Percentiles rank a stretch among this genome's conserved stretches.
phyloP scores from a whole-genome alignment of 2,329 filamentous ascomycete genomes.

The Xylariaceae sp. region DNA sequence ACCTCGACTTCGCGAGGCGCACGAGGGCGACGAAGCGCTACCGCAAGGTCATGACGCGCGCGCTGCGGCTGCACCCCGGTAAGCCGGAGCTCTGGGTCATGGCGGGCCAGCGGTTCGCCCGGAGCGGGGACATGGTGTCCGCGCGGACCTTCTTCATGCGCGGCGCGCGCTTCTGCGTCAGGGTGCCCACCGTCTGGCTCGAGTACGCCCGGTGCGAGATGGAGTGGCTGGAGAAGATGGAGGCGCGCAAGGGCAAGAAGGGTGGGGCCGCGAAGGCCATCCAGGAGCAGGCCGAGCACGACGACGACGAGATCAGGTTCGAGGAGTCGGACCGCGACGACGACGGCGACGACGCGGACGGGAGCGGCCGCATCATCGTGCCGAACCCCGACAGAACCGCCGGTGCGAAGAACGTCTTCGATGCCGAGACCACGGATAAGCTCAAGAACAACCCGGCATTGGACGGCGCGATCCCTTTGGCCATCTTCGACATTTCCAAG shows the following conservation, averaged over 20 bases:
- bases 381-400: slow-evolving; percentile 41
- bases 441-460: slow-evolving; percentile 75
- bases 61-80: slow-evolving; percentile 78
- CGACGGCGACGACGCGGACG: slow-evolving; percentile 36
- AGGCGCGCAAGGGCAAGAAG: slow-evolving; percentile 55
- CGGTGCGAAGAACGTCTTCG: slow-evolving; percentile 39
- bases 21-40: slow-evolving; percentile 62
- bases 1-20: slow-evolving; percentile 73
- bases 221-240: slow-evolving; percentile 81
- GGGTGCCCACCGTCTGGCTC: slow-evolving; percentile 69
- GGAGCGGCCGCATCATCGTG: slow-evolving; percentile 36
- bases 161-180: slow-evolving; percentile 82
- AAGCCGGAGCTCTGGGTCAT: slow-evolving; percentile 82
- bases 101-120: slow-evolving; percentile 71
- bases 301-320: slow-evolving; percentile 42
- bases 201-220: slow-evolving; percentile 90
- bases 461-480: slow-evolving; percentile 87
- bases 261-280: slow-evolving; percentile 40
- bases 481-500: slow-evolving; percentile 82
- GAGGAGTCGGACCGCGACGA: slow-evolving; percentile 41
- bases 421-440: slow-evolving; percentile 40
- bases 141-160: slow-evolving; percentile 82
- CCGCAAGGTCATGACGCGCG: slow-evolving; percentile 59
- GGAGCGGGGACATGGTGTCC: slow-evolving; percentile 78
- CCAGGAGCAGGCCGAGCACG: slow-evolving; percentile 49